Conservation (phyloP, 208 protist species). For the Leptomonas seymouri region DNA sequence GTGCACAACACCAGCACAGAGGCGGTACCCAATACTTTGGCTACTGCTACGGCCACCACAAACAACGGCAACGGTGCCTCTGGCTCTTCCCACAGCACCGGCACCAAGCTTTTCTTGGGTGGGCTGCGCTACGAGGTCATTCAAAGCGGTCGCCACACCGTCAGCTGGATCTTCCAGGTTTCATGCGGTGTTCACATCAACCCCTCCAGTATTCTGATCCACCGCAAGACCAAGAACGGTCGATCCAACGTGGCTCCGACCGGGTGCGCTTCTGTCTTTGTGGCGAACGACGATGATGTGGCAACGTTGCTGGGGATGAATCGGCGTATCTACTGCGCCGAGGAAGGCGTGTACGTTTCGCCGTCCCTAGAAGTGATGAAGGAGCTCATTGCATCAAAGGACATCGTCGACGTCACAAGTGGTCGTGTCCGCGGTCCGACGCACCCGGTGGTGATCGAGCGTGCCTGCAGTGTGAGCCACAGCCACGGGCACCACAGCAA, state of each 20-base stretch:
- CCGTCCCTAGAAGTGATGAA: slow-evolving; percentile 54
- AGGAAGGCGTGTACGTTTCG: slow-evolving; percentile 70
- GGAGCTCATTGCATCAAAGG: slow-evolving; percentile 47
- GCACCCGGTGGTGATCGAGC: slow-evolving; percentile 83
- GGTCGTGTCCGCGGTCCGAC: slow-evolving; percentile 66
- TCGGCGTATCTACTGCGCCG: slow-evolving; percentile 78
- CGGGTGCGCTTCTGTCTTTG: slow-evolving; percentile 80
- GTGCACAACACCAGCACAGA: neutral
- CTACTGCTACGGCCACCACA: neutral
- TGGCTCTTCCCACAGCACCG: slow-evolving; percentile 10
- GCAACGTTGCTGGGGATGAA: slow-evolving; percentile 62
- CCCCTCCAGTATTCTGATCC: slow-evolving; percentile 66
- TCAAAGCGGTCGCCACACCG: slow-evolving; percentile 61
- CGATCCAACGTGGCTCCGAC: slow-evolving; percentile 50
- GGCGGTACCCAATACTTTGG: neutral
- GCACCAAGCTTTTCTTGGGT: slow-evolving; percentile 84
- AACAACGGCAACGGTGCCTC: neutral
- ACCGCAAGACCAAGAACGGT: slow-evolving; percentile 68
- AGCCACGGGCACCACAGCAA: slow-evolving; percentile 28
- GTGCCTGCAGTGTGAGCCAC: slow-evolving; percentile 56
- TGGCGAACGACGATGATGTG: slow-evolving; percentile 53
- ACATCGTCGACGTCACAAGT: slow-evolving; percentile 56
- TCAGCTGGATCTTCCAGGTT: slow-evolving; percentile 75
- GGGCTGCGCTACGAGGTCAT: slow-evolving; percentile 89
- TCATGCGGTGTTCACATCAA: slow-evolving; percentile 64